A percentile compares a stretch with the other conserved stretches of the same genome.
phyloP scores from a whole-genome alignment of 805 yeast species.

The Pichia eremophila region DNA sequence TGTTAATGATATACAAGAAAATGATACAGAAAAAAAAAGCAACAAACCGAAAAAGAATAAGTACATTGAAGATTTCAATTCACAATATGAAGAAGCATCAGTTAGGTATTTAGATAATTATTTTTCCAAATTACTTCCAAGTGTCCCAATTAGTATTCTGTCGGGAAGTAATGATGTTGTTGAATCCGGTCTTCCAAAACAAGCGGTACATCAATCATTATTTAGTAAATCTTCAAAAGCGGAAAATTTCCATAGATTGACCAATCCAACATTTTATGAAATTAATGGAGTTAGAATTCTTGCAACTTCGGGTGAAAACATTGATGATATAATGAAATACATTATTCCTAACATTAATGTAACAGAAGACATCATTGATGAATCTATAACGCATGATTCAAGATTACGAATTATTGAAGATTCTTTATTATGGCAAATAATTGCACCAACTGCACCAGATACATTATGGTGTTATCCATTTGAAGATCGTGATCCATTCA shows the following conservation, averaged over 20 bases:
- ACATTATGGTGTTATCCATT: constrained; percentile 87
- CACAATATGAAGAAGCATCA: constrained; percentile 41
- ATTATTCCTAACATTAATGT: constrained; percentile 32
- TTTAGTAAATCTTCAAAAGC: constrained; percentile 34
- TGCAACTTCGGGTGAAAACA: constrained; percentile 79
- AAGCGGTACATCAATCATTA: constrained; percentile 73
- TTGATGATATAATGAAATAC: constrained; percentile 70
- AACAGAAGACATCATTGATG: constrained; percentile 16
- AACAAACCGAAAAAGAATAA: constrained; percentile 24
- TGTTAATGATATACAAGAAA: constrained; percentile 9
- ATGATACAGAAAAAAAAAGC: neutral
- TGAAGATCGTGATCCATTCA: constrained; percentile 68
- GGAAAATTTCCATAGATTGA: constrained; percentile 33
- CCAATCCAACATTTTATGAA: constrained; percentile 73
- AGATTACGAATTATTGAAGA: constrained; percentile 52
- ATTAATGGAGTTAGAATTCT: constrained; percentile 47
- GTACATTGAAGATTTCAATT: constrained; percentile 43
- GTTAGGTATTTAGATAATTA: constrained; percentile 50
- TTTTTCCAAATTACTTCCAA: constrained; percentile 43
- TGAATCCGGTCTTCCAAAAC: constrained; percentile 82
- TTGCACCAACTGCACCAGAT: constrained; percentile 93
- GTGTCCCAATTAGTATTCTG: constrained; percentile 66
- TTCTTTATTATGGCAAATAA: constrained; percentile 73
- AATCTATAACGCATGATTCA: constrained; percentile 22
- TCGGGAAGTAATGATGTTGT: constrained; percentile 86